Conservation (phyloP, 2,329 filamentous ascomycete genomes). For the Pleoardoris graminearum region DNA sequence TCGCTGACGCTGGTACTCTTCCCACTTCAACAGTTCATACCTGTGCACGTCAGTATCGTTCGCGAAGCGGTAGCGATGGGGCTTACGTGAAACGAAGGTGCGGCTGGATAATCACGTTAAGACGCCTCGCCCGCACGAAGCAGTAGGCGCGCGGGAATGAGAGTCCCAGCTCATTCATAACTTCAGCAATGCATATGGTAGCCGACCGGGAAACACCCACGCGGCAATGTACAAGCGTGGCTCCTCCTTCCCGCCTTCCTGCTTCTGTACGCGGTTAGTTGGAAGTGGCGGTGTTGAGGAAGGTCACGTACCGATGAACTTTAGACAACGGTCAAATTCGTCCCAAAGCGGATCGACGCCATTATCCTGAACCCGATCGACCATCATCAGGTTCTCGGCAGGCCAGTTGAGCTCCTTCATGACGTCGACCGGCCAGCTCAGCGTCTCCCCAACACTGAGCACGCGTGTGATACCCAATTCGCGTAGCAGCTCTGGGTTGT, state of each 20-base stretch:
- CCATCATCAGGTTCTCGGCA: slow-evolving; percentile 73
- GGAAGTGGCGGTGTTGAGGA: not conserved
- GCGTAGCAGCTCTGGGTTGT: slow-evolving; percentile 81
- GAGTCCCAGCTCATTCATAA: slow-evolving; percentile 80
- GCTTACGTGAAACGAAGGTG: slow-evolving; percentile 83
- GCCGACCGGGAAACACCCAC: slow-evolving; percentile 95
- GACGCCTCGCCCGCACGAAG: slow-evolving; percentile 85
- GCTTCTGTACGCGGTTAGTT: slow-evolving; percentile 61
- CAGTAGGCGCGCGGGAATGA: slow-evolving; percentile 94
- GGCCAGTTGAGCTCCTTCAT: slow-evolving; percentile 67
- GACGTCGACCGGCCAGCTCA: slow-evolving; percentile 76
- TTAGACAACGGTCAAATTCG: slow-evolving; percentile 82
- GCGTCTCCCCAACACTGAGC: slow-evolving; percentile 86
- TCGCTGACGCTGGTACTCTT: slow-evolving; percentile 71
- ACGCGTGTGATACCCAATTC: slow-evolving; percentile 84
- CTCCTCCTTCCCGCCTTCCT: slow-evolving; percentile 74
- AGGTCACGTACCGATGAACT: slow-evolving; percentile 79
- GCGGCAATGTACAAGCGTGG: slow-evolving; percentile 92
- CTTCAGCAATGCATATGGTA: slow-evolving; percentile 98
- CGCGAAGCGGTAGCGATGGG: not conserved
- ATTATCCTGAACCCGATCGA: slow-evolving; percentile 92
- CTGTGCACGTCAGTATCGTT: slow-evolving; percentile 35
- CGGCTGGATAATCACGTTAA: slow-evolving; percentile 98
- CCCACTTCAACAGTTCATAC: slow-evolving; percentile 93
- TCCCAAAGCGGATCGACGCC: slow-evolving; percentile 89